phyloP scores from a whole-genome alignment of 345 rosid species.

The Toxicodendron radicans region DNA sequence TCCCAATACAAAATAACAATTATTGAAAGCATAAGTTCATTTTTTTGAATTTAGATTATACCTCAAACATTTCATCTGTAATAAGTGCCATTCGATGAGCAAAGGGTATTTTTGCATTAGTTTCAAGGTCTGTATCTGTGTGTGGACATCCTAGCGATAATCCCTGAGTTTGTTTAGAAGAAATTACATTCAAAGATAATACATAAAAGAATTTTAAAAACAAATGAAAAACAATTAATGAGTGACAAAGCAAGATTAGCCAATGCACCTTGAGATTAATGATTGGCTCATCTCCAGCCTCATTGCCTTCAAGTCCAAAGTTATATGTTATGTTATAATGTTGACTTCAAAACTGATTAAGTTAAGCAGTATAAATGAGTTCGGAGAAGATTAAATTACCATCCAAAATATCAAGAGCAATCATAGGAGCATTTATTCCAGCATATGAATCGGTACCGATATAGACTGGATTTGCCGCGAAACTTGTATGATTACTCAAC shows the following conservation, averaged over 20 bases:
- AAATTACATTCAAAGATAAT: background rate
- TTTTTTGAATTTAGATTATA: background rate
- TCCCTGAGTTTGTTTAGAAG: slow-evolving; percentile 15
- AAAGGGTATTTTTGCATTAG: slow-evolving; percentile 27
- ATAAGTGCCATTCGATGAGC: slow-evolving; percentile 24
- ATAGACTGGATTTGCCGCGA: slow-evolving; percentile 21
- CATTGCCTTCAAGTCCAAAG: slow-evolving; percentile 25
- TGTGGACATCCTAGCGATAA: slow-evolving; percentile 27
- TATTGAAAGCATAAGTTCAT: background rate
- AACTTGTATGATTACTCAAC: slow-evolving; percentile 34
- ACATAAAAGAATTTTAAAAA: background rate
- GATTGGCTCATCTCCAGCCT: slow-evolving; percentile 10
- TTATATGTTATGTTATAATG: background rate
- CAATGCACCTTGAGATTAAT: slow-evolving; percentile 31
- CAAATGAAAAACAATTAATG: background rate
- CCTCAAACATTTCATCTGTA: slow-evolving; percentile 27
- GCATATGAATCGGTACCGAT: slow-evolving; percentile 44
- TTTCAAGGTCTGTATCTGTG: slow-evolving; percentile 25
- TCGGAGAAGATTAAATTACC: slow-evolving; percentile 15
- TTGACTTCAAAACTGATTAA: background rate
- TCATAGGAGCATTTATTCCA: slow-evolving; percentile 28
- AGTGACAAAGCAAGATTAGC: background rate
- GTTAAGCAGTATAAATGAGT: background rate
- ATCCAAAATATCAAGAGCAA: slow-evolving; percentile 26
- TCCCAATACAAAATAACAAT: background rate